These are phyloP conservation scores for Cyclotella kingstonii DNA, from an alignment of 108 stramenopile species.

Conservation along the genomic window DNA sequence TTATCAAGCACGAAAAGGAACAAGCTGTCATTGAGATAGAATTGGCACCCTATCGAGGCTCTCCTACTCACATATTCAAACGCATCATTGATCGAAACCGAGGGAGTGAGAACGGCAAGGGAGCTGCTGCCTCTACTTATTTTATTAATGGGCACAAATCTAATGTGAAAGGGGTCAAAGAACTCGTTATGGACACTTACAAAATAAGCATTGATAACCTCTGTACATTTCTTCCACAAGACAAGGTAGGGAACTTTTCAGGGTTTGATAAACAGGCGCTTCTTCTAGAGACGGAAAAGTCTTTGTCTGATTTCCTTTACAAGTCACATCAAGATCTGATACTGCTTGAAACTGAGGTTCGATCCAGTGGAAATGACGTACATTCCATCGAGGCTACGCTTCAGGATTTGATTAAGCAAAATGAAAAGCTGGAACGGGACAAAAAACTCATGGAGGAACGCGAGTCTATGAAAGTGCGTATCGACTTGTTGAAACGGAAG, in stretches of 20 bases:
- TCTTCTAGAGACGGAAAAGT: constrained; percentile 85
- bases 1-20: constrained; percentile 85
- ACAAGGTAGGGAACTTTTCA: constrained; percentile 90
- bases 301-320: constrained; percentile 61
- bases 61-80: constrained; percentile 28
- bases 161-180: constrained; percentile 54
- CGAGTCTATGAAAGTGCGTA: constrained; percentile 44
- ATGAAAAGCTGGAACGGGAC: constrained; percentile 57
- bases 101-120: constrained; percentile 42
- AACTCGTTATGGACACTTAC: constrained; percentile 58
- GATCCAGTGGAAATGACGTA: constrained; percentile 39
- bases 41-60: constrained; percentile 43
- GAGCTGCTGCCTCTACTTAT: constrained; percentile 34
- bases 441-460: constrained; percentile 74
- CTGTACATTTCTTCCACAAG: constrained; percentile 96
- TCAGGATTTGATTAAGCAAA: constrained; percentile 51
- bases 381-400: constrained; percentile 50
- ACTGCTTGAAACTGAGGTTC: constrained; percentile 56
- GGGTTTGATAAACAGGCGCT: constrained; percentile 74
- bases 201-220: constrained; percentile 91
- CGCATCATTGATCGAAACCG: constrained; percentile 50
- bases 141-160: constrained; percentile 54
- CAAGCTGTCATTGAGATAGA: constrained; percentile 83
- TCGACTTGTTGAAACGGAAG: constrained; percentile 63
- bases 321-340: constrained; percentile 74